Evolutionary conservation across 2,329 filamentous ascomycete species (phyloP).

Genomic region (Aspergillus quadrilineatus): DNA sequence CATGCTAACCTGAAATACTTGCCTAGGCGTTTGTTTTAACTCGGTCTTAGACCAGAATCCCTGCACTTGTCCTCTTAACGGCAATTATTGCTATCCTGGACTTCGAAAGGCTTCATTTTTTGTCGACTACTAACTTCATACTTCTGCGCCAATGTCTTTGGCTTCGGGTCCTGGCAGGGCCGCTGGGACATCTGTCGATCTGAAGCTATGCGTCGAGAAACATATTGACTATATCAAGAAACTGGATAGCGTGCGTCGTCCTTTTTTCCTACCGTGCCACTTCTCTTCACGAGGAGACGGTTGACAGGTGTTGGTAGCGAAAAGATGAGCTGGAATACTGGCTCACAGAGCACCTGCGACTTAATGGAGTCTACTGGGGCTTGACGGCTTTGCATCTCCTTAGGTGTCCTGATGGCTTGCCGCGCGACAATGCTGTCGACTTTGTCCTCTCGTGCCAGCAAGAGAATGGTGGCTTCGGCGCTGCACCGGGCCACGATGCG

Average conservation of each 20-base stretch:
- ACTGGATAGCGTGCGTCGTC: constrained; percentile 71
- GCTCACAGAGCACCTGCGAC: constrained; percentile 91
- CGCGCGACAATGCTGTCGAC: constrained; percentile 75
- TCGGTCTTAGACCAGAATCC: neutral
- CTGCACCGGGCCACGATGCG: constrained; percentile 88
- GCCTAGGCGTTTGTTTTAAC: constrained; percentile 7
- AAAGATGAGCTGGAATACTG: constrained; percentile 97
- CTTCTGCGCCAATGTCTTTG: constrained; percentile 52
- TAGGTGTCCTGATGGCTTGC: constrained; percentile 74
- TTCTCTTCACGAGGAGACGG: constrained; percentile 23
- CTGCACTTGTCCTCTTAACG: neutral
- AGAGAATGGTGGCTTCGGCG: constrained; percentile 85
- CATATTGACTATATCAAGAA: constrained; percentile 94
- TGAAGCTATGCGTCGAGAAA: constrained; percentile 57
- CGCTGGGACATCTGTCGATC: constrained; percentile 44
- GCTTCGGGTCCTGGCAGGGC: constrained; percentile 61
- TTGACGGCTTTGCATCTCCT: constrained; percentile 85
- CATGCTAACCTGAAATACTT: constrained; percentile 5
- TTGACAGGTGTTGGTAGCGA: constrained; percentile 56
- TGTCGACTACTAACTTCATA: constrained; percentile 5
- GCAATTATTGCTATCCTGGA: neutral
- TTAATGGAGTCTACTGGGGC: constrained; percentile 97
- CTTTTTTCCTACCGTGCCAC: constrained; percentile 22
- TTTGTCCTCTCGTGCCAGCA: constrained; percentile 96
- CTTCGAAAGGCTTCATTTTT: neutral